These are phyloP conservation scores for Entomortierella parvispora DNA, from an alignment of 192 early-diverging fungal genomes.

Conservation along the genomic window DNA sequence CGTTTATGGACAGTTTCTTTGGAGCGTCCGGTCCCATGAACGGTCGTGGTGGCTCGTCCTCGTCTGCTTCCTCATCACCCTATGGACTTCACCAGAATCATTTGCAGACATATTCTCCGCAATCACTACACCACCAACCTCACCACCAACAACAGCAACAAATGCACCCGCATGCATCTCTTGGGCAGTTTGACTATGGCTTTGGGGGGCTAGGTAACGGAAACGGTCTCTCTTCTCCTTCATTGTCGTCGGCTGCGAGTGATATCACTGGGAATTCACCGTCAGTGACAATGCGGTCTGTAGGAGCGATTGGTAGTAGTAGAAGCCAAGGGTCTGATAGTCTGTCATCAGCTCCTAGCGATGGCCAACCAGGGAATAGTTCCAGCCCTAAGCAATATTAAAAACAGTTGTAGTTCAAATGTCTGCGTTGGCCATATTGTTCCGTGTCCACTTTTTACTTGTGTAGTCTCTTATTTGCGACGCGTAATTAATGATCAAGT, in stretches of 20 bases:
- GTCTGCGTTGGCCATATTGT: neutral
- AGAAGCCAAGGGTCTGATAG: neutral
- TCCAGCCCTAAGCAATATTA: conserved; percentile 8
- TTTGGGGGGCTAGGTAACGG: conserved; percentile 21
- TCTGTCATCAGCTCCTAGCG: neutral
- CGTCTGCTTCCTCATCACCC: neutral
- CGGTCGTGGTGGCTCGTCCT: neutral
- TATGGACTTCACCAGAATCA: neutral
- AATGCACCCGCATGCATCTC: conserved; percentile 8
- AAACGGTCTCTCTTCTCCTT: neutral
- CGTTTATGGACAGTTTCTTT: conserved; percentile 45
- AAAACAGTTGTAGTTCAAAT: neutral
- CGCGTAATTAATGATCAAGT: too few relatives aligned
- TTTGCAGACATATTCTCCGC: neutral
- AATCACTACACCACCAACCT: conserved; percentile 11
- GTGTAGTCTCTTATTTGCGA: too few relatives aligned
- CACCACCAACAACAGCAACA: conserved; percentile 18
- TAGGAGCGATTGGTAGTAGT: conserved; percentile 25
- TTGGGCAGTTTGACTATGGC: conserved; percentile 11
- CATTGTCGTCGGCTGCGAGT: neutral
- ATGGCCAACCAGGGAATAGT: neutral
- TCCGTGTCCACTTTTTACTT: too few relatives aligned
- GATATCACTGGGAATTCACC: neutral
- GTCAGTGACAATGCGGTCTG: neutral
- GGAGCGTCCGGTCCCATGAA: conserved; percentile 13